Evolutionary conservation across 345 rosid genomes (phyloP), one percentile per base, ranked within the genome.

Genomic region (Eucalyptus victrix): DNA sequence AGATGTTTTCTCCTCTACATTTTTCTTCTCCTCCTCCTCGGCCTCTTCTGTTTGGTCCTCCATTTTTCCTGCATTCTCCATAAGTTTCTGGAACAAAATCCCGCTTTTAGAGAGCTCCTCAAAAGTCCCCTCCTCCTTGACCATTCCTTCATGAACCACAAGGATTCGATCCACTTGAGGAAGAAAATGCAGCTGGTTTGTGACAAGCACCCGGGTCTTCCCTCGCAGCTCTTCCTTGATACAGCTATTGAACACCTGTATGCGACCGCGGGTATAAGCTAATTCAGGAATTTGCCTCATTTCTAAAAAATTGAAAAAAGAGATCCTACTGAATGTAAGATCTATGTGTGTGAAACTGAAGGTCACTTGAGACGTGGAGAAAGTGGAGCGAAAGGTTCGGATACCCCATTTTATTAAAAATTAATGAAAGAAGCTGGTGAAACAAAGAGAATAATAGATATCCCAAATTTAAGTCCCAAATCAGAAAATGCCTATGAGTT

Each of bases 21-120:
- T 88, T 88, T 90, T 80, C 34, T 49, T 87, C 89, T 93, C 94
- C 87, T 76, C 91, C 51, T 86, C 91, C 88, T 92, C 90, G 50
- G 53, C 86, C 44, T 92, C 92, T 86, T 94, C 94, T 65, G 89
- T 92, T 90, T 93, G 91, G 88, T 94, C 95, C 90, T 95, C 99
- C 96, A 97, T 96, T 94, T 98, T 97, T 32, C 99, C 99, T 26
- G 98, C 99, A 93, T 97, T 98, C 92, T 96, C 98, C 99, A 98
- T 97, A 56, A 97, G 93, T 93, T 94, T 97, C 92, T 96, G 94
- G 94, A 98, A 96, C 72, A 96, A 89, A 89, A 26, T 86, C 62
- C 99, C 99, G 40, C 91, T 94, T 92, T 87, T 93, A 40, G 97
- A 96, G 89, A 98, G 94, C 93, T 96, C 99, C 93, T 94, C 94